Conservation (phyloP, 345 rosid genomes). For the Arabidopsis thaliana region TAIR10.1 NC_003070.9:9256501-9257000, state of each 20-base stretch:
- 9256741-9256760: conserved; percentile 19
- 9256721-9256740: not conserved
- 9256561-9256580: too few species aligned
- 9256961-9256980: conserved; percentile 34
- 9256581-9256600: not conserved
- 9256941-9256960: not conserved
- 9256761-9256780: conserved; percentile 42
- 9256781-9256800: conserved; percentile 23
- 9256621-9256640: too few species aligned
- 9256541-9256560: too few species aligned
- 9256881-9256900: too few species aligned
- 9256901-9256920: too few species aligned
- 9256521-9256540: too few species aligned
- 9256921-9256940: conserved; percentile 13
- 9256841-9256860: conserved; percentile 12
- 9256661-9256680: not conserved
- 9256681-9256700: not conserved
- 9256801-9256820: conserved; percentile 29
- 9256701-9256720: not conserved
- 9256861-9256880: too few species aligned
- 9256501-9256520: too few species aligned
- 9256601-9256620: not conserved
- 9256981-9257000: not conserved
- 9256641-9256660: too few species aligned
- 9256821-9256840: conserved; percentile 28